Conservation (phyloP, 2,329 filamentous ascomycete species). For the Apiospora marii region DNA sequence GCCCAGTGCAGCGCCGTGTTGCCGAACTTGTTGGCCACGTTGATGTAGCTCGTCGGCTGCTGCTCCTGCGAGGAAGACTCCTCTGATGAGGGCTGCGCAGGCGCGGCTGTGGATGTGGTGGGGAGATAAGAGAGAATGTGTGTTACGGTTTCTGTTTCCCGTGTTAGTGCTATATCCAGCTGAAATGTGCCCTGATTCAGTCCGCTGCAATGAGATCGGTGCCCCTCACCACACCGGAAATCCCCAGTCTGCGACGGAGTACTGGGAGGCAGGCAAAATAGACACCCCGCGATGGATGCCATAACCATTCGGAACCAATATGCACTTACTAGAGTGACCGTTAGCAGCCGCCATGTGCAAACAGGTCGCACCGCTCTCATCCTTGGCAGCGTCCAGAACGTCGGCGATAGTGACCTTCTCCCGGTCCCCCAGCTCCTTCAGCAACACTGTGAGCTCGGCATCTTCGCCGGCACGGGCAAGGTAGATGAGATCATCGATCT, state of each 20-base stretch:
- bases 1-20: constrained; percentile 97
- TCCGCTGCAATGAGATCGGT: background rate
- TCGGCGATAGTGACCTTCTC: constrained; percentile 67
- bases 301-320: background rate
- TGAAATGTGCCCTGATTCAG: background rate
- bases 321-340: constrained; percentile 74
- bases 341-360: constrained; percentile 95
- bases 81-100: constrained; percentile 30
- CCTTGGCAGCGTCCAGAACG: constrained; percentile 74
- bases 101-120: constrained; percentile 33
- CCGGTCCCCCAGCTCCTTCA: constrained; percentile 67
- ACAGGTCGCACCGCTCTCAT: constrained; percentile 79
- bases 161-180: background rate
- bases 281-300: background rate
- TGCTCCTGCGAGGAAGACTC: background rate
- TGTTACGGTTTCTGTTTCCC: constrained; percentile 50
- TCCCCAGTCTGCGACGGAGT: background rate
- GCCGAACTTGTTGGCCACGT: constrained; percentile 78
- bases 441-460: constrained; percentile 66
- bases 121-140: constrained; percentile 53
- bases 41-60: constrained; percentile 57
- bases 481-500: constrained; percentile 92
- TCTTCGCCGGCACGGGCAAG: constrained; percentile 81
- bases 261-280: background rate
- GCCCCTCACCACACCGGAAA: background rate